Evolutionary conservation across 108 stramenopile species (phyloP), one percentile per base, ranked within the genome.

Genomic region (Discostella pseudostelligera): DNA sequence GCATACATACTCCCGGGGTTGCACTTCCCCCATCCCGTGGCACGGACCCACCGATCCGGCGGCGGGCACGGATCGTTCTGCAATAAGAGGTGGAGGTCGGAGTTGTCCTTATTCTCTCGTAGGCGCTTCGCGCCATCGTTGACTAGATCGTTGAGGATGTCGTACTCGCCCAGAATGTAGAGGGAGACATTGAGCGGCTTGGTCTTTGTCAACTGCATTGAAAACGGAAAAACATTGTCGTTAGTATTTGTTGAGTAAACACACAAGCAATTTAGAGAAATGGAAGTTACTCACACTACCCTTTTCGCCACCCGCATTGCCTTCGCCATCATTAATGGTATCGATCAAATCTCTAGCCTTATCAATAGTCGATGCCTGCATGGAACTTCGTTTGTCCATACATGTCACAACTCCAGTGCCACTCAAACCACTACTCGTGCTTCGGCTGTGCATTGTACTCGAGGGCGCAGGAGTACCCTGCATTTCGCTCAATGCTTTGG

Each of bases 261-360:
- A 50, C 20, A 8, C n/a, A 8, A 32, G 14, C 51, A 22, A 1
- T 17, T 20, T 44, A 28, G 48, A 61, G 26, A 20, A 17, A 64
- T 24, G 9, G 24, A 14, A 26, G 25, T 12, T 8, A 39, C 46
- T 51, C 13, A 39, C 54, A 46, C 42, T 39, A 14, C 29, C 55
- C 2, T 12, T 39, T 13, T 39, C 59, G 19, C 21, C 24, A 43
- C 19, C 46, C 10, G 3, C 35, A 28, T 42, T 46, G 13, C 19
- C 42, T 24, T 67, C 54, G 71, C 75, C 49, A 44, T 35, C 28
- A 80, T 67, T 10, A 78, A 62, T 45, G 44, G 16, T 45, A 50
- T 94, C 92, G 4, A 94, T 79, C 59, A 94, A 67, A 79, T 94
- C 93, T 43, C 86, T 86, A 9, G 93, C 93, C 70, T 90, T 90